A percentile compares a stretch with the other conserved stretches of the same genome.
These are phyloP conservation scores for Oryza coarctata DNA, from an alignment of 176 grass and related monocot genomes.

Conservation along the genomic window DNA sequence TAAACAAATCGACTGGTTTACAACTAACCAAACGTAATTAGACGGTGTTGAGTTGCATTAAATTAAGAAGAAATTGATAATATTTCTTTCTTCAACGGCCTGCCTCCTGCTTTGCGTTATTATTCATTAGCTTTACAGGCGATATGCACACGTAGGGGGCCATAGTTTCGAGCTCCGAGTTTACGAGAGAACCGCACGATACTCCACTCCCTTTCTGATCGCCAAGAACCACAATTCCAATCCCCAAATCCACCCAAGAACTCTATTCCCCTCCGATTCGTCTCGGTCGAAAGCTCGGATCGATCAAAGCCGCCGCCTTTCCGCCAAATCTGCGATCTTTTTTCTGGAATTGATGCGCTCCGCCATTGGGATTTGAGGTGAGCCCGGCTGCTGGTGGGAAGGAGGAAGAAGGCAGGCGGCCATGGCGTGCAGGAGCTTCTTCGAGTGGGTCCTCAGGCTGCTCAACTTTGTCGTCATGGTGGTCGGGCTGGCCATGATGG, in stretches of 20 bases:
- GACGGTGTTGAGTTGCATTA: neutral
- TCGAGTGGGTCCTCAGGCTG: constrained; percentile 72
- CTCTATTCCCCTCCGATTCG: neutral
- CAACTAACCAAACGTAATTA: neutral
- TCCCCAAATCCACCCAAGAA: neutral
- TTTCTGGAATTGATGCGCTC: neutral
- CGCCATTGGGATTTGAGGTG: constrained; percentile 20
- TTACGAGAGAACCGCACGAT: neutral
- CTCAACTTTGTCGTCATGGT: constrained; percentile 68
- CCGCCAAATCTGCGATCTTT: neutral
- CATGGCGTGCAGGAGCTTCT: constrained; percentile 74
- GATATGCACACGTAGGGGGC: neutral
- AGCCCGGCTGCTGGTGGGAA: constrained; percentile 12
- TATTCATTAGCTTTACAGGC: no score
- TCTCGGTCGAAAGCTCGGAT: neutral
- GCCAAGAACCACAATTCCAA: neutral
- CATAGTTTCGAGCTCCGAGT: neutral
- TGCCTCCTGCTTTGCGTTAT: neutral
- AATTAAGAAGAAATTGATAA: neutral
- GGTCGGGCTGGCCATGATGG: constrained; percentile 69
- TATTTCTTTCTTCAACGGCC: neutral
- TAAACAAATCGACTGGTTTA: neutral
- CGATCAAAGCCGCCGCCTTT: constrained; percentile 28
- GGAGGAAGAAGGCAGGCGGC: neutral
- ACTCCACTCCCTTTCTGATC: neutral